Percentiles rank a stretch among this genome's conserved stretches.
Evolutionary conservation across 1,139 yeast species (phyloP).

Genomic region (Kazachstania sp.): DNA sequence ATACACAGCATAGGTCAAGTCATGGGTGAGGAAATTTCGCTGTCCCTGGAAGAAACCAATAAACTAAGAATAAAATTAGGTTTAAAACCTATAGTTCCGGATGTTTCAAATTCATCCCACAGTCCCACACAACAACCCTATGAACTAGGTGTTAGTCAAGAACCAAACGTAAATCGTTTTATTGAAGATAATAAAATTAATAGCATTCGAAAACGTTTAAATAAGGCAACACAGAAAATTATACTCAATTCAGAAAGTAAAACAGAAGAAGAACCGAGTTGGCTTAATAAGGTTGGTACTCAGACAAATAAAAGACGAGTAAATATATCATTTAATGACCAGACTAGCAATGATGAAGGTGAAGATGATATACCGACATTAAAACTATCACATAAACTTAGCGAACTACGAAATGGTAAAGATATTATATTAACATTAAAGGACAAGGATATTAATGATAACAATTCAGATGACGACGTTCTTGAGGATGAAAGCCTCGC

Average conservation of each 20-base stretch:
- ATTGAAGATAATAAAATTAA: constrained; percentile 9
- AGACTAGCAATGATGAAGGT: constrained; percentile 2
- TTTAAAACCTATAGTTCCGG: constrained; percentile 37
- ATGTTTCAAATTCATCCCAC: not conserved
- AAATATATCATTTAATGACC: not conserved
- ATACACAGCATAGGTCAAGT: not conserved
- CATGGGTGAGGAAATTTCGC: constrained; percentile 26
- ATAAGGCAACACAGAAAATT: constrained; percentile 7
- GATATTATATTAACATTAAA: constrained; percentile 57
- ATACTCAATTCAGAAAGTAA: not conserved
- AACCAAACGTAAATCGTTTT: not conserved
- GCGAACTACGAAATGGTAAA: constrained; percentile 12
- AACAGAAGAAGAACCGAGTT: constrained; percentile 6
- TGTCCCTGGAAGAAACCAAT: constrained; percentile 48
- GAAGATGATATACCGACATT: constrained; percentile 30
- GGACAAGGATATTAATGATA: constrained; percentile 47
- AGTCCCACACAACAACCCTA: not conserved
- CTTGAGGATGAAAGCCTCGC: constrained; percentile 16
- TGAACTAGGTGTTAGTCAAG: not conserved
- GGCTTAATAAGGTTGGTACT: constrained; percentile 1
- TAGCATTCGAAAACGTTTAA: constrained; percentile 24
- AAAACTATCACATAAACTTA: constrained; percentile 14
- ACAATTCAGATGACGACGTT: constrained; percentile 27
- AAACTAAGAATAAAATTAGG: constrained; percentile 43
- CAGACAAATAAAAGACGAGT: not conserved